Percentiles rank a stretch among this genome's conserved stretches.
phyloP scores from a whole-genome alignment of 2,329 filamentous ascomycete genomes.

The Xylaria sp. region DNA sequence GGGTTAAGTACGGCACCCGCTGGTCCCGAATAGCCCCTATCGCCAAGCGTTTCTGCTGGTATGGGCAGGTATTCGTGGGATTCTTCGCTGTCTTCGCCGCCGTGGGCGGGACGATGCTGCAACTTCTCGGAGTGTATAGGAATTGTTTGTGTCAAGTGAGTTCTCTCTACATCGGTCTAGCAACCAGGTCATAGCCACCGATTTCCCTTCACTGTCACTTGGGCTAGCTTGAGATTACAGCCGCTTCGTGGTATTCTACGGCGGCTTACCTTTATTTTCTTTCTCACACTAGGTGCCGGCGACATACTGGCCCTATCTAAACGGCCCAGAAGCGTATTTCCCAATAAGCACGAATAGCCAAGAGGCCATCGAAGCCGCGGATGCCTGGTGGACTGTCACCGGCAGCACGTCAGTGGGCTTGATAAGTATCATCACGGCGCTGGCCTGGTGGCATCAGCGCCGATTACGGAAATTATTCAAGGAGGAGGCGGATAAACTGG shows the following conservation, averaged over 20 bases:
- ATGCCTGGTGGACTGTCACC: constrained; percentile 46
- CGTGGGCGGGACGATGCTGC: constrained; percentile 48
- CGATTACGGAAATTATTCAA: constrained; percentile 48
- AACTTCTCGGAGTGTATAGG: constrained; percentile 47
- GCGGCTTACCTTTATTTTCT: neutral
- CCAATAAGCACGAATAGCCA: constrained; percentile 45
- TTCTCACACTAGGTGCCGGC: constrained; percentile 38
- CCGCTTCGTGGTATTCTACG: too few relatives aligned
- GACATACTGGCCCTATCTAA: constrained; percentile 39
- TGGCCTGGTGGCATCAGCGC: constrained; percentile 51
- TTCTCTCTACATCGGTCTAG: neutral
- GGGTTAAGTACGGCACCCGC: constrained; percentile 42
- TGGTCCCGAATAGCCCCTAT: constrained; percentile 45
- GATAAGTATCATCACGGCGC: constrained; percentile 44
- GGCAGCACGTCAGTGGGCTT: constrained; percentile 44
- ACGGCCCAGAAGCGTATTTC: constrained; percentile 42
- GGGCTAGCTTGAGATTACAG: too few relatives aligned
- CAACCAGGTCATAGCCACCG: too few relatives aligned
- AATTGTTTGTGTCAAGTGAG: constrained; percentile 47
- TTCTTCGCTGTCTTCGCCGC: constrained; percentile 48
- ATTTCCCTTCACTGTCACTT: neutral
- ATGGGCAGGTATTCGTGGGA: constrained; percentile 48
- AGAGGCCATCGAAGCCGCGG: constrained; percentile 43
- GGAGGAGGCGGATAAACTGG: constrained; percentile 46
- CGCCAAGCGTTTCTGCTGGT: constrained; percentile 47